Evolutionary conservation across 1,284 basidiomycete species (phyloP), one percentile per base, ranked within the genome.

Genomic region (Trametes polyzona): DNA sequence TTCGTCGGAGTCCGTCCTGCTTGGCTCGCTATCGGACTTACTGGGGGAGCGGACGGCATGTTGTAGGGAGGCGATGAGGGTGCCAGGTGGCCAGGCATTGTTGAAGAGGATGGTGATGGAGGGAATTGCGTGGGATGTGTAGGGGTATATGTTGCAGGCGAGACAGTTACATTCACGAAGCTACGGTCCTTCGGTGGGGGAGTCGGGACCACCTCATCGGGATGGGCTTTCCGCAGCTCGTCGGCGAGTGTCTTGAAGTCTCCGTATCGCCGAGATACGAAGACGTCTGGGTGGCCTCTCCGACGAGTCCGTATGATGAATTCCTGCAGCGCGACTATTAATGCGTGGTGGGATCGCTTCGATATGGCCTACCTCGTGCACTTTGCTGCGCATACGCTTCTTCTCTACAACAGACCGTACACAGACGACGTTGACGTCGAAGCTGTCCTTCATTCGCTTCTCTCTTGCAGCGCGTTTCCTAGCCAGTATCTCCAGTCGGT

Each of bases 231-330:
- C 41, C 88, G 88, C 21, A 98, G 83, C 92, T 96, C 93, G 52
- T 88, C 83, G 1, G 89, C 87, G 17, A 98, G 80, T 3, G 93
- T 90, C 66, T 81, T 88, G 73, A 99, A 98, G 70, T 99, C 96
- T 12, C 96, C 96, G 70, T 99, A 96, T 61, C 97, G 81, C 57
- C 97, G 83, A 1, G 94, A 93, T 2, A 98, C 96, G 70, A 86
- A 95, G 4, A 94, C 82, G 64, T 97, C 95, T 1, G 79, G 79
- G 58, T 83, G 81, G 11, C 84, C 82, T 3, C 86, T 81, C 30
- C 93, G 80, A 12, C 88, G 83, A 0, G 96, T 99, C 27, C 93
- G 86, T 33, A 99, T 88, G 66, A 99, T 87, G 71, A 99, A 99
- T 79, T 98, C 96, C 91, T 95, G 49, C 59, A 36, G 47, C 11